Base-by-base conservation (phyloP, 306 rosid genomes). In the Crotalaria pallida region DNA sequence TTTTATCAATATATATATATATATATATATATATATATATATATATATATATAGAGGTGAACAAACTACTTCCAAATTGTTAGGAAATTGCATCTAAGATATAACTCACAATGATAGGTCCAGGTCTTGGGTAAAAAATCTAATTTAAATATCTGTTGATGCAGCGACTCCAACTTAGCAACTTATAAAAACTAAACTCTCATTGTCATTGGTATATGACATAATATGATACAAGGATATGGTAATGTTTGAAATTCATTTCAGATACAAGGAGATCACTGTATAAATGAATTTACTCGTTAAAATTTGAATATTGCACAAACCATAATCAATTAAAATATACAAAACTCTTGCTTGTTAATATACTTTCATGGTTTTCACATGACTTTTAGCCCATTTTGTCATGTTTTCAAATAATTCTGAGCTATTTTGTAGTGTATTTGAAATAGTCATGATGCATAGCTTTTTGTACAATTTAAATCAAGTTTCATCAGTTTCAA, bases 31-130 rank as follows among this genome's bases (percentile, higher is more conserved):
- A n/a, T n/a, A n/a, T n/a, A n/a, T n/a, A n/a, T n/a, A n/a, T n/a
- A n/a, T n/a, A n/a, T n/a, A n/a, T n/a, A n/a, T n/a, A n/a, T n/a
- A n/a, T n/a, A n/a, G n/a, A n/a, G n/a, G n/a, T n/a, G n/a, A n/a
- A n/a, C n/a, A 45, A 65, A 17, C 47, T 45, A 23, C 31, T 24
- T 51, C 49, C 34, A 15, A 45, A 52, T 23, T 2, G 18, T 17
- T 58, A 73, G 75, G 62, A 41, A 40, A 51, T 47, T 18, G 76
- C 41, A 27, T 61, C 69, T 59, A 43, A 38, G 44, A 5, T 22
- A 51, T 52, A 19, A 50, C 36, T 57, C 52, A 57, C 22, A 29
- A 59, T 22, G n/a, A 19, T 33, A 43, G 22, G 56, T 29, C 55
- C 41, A 58, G 38, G 17, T 45, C 11, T 23, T 15, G 55, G 66